Percentiles rank a stretch among this genome's conserved stretches.
These are phyloP conservation scores for Pascua sp. DNA, from an alignment of 1,284 basidiomycete genomes.

Conservation along the genomic window DNA sequence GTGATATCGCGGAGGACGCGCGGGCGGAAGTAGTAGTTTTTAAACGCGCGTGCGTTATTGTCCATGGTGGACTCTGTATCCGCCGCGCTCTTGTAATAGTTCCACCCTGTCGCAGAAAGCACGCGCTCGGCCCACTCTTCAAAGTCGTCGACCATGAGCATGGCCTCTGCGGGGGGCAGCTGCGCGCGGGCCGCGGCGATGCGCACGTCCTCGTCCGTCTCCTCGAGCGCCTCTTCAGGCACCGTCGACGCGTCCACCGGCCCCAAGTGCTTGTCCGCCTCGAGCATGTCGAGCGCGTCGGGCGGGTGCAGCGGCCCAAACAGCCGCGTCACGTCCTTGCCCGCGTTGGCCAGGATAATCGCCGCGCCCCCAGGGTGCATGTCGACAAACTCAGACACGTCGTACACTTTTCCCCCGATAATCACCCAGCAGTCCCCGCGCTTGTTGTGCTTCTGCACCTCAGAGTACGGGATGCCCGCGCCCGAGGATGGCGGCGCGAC, in stretches of 20 bases:
- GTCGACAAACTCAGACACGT: conserved; percentile 74
- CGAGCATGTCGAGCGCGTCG: conserved; percentile 48
- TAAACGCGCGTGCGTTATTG: conserved; percentile 54
- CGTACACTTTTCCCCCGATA: conserved; percentile 56
- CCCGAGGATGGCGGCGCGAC: neutral
- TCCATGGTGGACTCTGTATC: conserved; percentile 54
- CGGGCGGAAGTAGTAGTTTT: conserved; percentile 56
- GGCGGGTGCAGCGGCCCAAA: conserved; percentile 53
- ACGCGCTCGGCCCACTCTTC: conserved; percentile 51
- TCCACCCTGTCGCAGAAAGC: conserved; percentile 54
- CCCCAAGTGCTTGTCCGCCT: conserved; percentile 65
- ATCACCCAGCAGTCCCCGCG: conserved; percentile 74
- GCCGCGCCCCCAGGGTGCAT: conserved; percentile 57
- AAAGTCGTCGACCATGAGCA: conserved; percentile 72
- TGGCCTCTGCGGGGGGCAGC: conserved; percentile 62
- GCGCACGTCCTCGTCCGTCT: conserved; percentile 61
- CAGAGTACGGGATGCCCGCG: conserved; percentile 41
- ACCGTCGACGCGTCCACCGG: conserved; percentile 59
- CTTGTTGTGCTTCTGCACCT: conserved; percentile 57
- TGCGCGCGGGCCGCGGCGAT: conserved; percentile 60
- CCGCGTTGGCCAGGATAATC: conserved; percentile 56
- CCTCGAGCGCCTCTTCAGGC: conserved; percentile 52
- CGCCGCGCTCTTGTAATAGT: conserved; percentile 55
- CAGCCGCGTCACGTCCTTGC: conserved; percentile 57
- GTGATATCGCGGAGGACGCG: conserved; percentile 43